These are phyloP conservation scores for Fusarium sp. DNA, from an alignment of 2,329 filamentous ascomycete species.

Conservation along the genomic window DNA sequence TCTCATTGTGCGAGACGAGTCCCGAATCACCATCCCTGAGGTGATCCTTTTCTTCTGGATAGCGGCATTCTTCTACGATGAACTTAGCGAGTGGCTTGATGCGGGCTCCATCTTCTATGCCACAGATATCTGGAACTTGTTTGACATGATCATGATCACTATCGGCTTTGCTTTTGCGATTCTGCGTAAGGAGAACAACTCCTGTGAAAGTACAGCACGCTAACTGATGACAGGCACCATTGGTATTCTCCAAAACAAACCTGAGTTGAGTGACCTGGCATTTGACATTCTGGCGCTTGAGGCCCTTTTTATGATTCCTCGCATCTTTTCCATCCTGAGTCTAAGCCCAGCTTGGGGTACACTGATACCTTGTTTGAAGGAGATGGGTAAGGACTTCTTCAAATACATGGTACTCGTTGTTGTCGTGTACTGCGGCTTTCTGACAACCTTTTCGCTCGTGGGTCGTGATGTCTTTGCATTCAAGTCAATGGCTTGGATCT, in stretches of 20 bases:
- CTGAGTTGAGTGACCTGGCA: constrained; percentile 76
- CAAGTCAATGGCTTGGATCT: constrained; percentile 76
- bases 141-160: constrained; percentile 78
- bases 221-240: constrained; percentile 47
- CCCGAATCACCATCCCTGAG: constrained; percentile 75
- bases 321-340: constrained; percentile 87
- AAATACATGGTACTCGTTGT: constrained; percentile 85
- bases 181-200: constrained; percentile 65
- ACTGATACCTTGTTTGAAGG: constrained; percentile 87
- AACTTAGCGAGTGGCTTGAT: constrained; percentile 85
- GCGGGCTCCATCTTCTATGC: constrained; percentile 88
- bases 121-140: constrained; percentile 83
- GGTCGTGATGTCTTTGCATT: constrained; percentile 76
- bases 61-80: constrained; percentile 87
- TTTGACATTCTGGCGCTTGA: constrained; percentile 93
- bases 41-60: constrained; percentile 86
- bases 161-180: constrained; percentile 78
- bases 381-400: constrained; percentile 93
- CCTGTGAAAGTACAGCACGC: neutral
- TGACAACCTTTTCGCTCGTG: constrained; percentile 85
- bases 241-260: constrained; percentile 61
- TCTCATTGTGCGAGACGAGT: constrained; percentile 76
- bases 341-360: constrained; percentile 92
- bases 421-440: constrained; percentile 86
- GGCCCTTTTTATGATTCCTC: constrained; percentile 88